Evolutionary conservation across 768 basidiomycete species (phyloP), one percentile per base, ranked within the genome.

Genomic region (Lanmaoa rubissima): DNA sequence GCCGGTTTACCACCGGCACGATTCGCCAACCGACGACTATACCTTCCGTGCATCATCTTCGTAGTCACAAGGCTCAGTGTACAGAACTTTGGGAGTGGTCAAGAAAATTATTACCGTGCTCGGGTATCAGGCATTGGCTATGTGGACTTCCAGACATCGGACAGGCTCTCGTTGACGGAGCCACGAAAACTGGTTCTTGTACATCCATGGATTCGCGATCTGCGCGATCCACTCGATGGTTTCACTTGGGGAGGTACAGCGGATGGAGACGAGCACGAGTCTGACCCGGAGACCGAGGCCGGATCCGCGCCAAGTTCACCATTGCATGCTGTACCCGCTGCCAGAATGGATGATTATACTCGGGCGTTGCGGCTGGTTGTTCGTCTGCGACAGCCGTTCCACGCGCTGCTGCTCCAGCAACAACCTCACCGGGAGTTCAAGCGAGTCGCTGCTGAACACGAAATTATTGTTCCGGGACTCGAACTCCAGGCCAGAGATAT

Each of bases 361-460:
- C 26, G 26, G 28, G 47, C 51, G 17, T 35, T 53, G 26, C 55
- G 51, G 47, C 26, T 60, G 19, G 12, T 60, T 17, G 55, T 24
- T 9, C 43, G 32, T 49, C 53, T 58, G 16, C 41, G 26, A 43
- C 53, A 58, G 19, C 53, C 46, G 7, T 57, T 59, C 46, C 34
- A 24, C 2, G 47, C 31, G 17, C 24, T 58, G 12, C 24, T 60
- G 31, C 53, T 61, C 31, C 42, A 42, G 28, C 52, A 54, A n/a
- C 52, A 61, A 35, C 12, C 40, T 0, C n/a, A 16, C 19, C 45
- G 36, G 3, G 19, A 40, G 11, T 38, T 58, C 73, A 73, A 64
- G 32, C 68, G 58, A 44, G 24, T 58, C 19, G 53, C 48, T 36
- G 21, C 47, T 24, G 53, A 58, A 12, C 40, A 45, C 12, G 53